These are phyloP conservation scores for Plantago major DNA, from an alignment of 257 asterid genomes.

Conservation along the genomic window DNA sequence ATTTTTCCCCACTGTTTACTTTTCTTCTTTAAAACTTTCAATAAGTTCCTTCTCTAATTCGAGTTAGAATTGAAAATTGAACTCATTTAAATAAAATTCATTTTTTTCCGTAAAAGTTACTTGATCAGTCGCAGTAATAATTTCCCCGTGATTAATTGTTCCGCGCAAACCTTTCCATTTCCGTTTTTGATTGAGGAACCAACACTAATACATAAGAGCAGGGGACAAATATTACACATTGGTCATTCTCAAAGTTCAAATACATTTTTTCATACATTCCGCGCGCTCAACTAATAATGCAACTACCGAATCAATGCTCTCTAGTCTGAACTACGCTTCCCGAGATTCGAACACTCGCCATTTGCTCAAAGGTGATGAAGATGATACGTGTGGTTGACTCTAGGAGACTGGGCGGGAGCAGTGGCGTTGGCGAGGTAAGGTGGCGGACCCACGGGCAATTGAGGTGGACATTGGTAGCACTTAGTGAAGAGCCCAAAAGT, in stretches of 20 bases:
- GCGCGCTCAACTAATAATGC: background rate
- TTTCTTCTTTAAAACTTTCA: no score
- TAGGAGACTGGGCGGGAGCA: slow-evolving; percentile 30
- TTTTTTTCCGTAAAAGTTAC: no score
- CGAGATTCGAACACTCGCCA: background rate
- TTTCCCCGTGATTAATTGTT: no score
- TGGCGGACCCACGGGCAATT: slow-evolving; percentile 39
- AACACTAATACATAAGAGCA: background rate
- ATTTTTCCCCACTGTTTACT: no score
- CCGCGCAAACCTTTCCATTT: no score
- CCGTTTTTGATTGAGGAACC: background rate
- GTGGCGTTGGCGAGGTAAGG: slow-evolving; percentile 37
- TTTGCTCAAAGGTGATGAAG: slow-evolving; percentile 21
- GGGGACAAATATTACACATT: background rate
- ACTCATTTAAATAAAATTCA: no score
- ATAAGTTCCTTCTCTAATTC: no score
- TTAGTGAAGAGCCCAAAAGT: slow-evolving; percentile 91
- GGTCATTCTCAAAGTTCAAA: background rate
- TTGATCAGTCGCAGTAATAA: no score
- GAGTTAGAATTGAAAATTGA: no score
- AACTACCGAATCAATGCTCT: slow-evolving; percentile 9
- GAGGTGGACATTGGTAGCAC: slow-evolving; percentile 83
- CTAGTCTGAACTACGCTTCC: slow-evolving; percentile 18
- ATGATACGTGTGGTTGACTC: slow-evolving; percentile 16
- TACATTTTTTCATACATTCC: slow-evolving; percentile 17